Evolutionary conservation across 2,329 filamentous ascomycete genomes (phyloP).

Genomic region (Ophiostoma ips): DNA sequence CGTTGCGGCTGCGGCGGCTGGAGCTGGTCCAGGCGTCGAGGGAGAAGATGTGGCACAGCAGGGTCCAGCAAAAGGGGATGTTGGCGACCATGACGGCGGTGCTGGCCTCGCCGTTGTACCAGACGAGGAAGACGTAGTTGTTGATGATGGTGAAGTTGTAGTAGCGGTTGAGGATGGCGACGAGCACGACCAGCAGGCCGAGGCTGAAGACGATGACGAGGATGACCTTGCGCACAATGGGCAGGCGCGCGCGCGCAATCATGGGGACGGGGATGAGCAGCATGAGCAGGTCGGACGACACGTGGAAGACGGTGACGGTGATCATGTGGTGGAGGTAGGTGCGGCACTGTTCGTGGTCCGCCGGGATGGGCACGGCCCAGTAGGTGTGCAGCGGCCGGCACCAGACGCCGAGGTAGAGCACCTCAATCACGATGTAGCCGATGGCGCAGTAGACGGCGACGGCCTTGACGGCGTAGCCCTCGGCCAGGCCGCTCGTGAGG

Average conservation of each 20-base stretch:
- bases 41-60: constrained; percentile 31
- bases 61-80: constrained; percentile 44
- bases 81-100: constrained; percentile 48
- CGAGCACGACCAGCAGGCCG: constrained; percentile 39
- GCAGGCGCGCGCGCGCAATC: constrained; percentile 26
- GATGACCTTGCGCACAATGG: constrained; percentile 29
- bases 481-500: constrained; percentile 27
- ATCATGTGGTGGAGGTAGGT: constrained; percentile 34
- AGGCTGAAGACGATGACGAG: constrained; percentile 42
- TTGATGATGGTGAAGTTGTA: constrained; percentile 45
- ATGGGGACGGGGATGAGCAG: constrained; percentile 32
- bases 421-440: constrained; percentile 13
- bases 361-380: constrained; percentile 32
- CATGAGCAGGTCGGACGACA: constrained; percentile 30
- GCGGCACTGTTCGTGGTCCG: constrained; percentile 26
- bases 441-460: constrained; percentile 20
- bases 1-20: constrained; percentile 4
- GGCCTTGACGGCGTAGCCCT: constrained; percentile 22
- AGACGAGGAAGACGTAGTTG: constrained; percentile 41
- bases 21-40: constrained; percentile 13
- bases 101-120: constrained; percentile 45
- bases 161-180: constrained; percentile 46
- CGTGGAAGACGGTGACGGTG: constrained; percentile 32
- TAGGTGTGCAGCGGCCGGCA: constrained; percentile 38
- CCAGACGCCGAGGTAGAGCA: constrained; percentile 27